Conservation (phyloP, 2,329 filamentous ascomycete genomes). For the Alternaria conjuncta region DNA sequence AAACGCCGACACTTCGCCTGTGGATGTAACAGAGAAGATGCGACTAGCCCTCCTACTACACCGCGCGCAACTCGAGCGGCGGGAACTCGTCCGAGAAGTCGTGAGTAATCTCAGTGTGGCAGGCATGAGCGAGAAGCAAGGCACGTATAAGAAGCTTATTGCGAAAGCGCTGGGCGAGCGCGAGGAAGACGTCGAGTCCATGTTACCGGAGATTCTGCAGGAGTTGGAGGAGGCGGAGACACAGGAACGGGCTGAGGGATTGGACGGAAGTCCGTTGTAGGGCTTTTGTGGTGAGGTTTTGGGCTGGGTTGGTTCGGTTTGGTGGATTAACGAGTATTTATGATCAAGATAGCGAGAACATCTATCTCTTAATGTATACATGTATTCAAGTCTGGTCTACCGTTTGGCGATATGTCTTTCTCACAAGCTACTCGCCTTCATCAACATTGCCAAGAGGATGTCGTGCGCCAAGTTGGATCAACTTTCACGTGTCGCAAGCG, state of each 20-base stretch:
- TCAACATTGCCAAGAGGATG: neutral
- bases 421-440: neutral
- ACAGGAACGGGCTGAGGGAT: slow-evolving; percentile 43
- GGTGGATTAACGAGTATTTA: slow-evolving; percentile 13
- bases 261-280: slow-evolving; percentile 43
- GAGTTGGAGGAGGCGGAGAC: slow-evolving; percentile 58
- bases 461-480: neutral
- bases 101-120: slow-evolving; percentile 71
- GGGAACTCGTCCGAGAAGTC: slow-evolving; percentile 69
- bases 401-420: neutral
- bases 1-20: slow-evolving; percentile 41
- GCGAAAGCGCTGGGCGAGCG: slow-evolving; percentile 71
- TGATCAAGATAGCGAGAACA: slow-evolving; percentile 9
- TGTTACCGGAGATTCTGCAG: slow-evolving; percentile 58
- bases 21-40: slow-evolving; percentile 59
- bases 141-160: slow-evolving; percentile 74
- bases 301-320: neutral
- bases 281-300: slow-evolving; percentile 1
- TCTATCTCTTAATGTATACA: slow-evolving; percentile 12
- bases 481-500: neutral
- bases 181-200: slow-evolving; percentile 72
- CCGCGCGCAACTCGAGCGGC: slow-evolving; percentile 65
- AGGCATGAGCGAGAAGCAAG: slow-evolving; percentile 74
- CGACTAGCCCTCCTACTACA: slow-evolving; percentile 65
- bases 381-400: neutral